A percentile compares a stretch with the other conserved stretches of the same genome.
These are phyloP conservation scores for Xylaria castorea DNA, from an alignment of 495 filamentous ascomycete species.

Conservation along the genomic window DNA sequence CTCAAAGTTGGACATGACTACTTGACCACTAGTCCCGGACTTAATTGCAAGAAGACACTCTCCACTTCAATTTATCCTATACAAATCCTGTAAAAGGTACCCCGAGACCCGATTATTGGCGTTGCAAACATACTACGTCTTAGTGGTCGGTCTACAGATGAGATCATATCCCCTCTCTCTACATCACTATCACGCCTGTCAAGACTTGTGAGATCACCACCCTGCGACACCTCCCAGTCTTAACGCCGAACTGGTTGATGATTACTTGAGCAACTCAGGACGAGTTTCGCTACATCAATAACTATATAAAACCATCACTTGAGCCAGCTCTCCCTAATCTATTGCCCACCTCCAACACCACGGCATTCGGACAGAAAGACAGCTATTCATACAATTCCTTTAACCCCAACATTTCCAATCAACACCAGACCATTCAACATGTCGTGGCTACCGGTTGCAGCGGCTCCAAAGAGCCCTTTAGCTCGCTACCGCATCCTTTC, in stretches of 20 bases:
- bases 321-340: neutral
- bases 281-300: neutral
- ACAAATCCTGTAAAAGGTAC: neutral
- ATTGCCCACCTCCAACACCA: neutral
- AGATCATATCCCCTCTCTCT: neutral
- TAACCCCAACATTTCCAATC: neutral
- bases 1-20: neutral
- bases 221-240: neutral
- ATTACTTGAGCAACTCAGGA: neutral
- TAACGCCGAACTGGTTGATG: slow-evolving; percentile 7
- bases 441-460: slow-evolving; percentile 35
- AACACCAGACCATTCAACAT: slow-evolving; percentile 8
- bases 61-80: neutral
- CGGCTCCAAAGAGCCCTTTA: slow-evolving; percentile 55
- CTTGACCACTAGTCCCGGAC: neutral
- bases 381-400: neutral
- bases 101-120: neutral
- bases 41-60: neutral
- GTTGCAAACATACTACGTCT: neutral
- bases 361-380: neutral
- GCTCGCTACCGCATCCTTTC: slow-evolving; percentile 66
- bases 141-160: neutral
- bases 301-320: slow-evolving; percentile 10
- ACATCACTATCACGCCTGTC: neutral
- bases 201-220: neutral